These are phyloP conservation scores for Boletus subcaerulescens DNA, from an alignment of 768 basidiomycete species.

Conservation along the genomic window DNA sequence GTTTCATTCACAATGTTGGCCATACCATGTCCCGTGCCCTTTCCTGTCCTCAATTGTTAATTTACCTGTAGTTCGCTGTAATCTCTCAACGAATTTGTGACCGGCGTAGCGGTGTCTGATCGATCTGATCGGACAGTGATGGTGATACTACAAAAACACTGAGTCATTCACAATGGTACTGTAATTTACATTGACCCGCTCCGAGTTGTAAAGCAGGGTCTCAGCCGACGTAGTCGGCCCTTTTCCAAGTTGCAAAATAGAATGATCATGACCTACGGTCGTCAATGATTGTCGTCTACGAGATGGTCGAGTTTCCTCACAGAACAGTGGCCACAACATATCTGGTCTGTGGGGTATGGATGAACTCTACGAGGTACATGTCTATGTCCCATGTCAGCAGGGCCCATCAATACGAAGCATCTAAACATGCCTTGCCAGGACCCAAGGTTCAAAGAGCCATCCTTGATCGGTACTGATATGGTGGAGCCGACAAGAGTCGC, in stretches of 20 bases:
- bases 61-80: no score
- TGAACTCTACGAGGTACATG: slow-evolving; percentile 86
- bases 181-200: no score
- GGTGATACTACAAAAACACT: no score
- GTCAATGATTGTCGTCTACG: not conserved
- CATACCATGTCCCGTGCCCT: no score
- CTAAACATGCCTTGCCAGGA: slow-evolving; percentile 85
- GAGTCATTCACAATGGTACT: no score
- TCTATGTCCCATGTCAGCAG: slow-evolving; percentile 37
- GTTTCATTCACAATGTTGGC: no score
- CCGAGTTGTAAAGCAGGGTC: no score
- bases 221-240: no score
- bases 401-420: not conserved
- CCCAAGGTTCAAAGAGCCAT: slow-evolving; percentile 74
- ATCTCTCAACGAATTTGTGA: no score
- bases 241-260: not conserved
- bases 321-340: slow-evolving; percentile 79
- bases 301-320: slow-evolving; percentile 38
- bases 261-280: slow-evolving; percentile 11
- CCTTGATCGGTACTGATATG: slow-evolving; percentile 79
- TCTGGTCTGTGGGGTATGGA: slow-evolving; percentile 62
- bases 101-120: no score
- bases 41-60: no score
- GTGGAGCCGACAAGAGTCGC: slow-evolving; percentile 81
- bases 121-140: no score